These are phyloP conservation scores for Ogataea siamensis DNA, from an alignment of 805 yeast genomes.

Conservation along the genomic window DNA sequence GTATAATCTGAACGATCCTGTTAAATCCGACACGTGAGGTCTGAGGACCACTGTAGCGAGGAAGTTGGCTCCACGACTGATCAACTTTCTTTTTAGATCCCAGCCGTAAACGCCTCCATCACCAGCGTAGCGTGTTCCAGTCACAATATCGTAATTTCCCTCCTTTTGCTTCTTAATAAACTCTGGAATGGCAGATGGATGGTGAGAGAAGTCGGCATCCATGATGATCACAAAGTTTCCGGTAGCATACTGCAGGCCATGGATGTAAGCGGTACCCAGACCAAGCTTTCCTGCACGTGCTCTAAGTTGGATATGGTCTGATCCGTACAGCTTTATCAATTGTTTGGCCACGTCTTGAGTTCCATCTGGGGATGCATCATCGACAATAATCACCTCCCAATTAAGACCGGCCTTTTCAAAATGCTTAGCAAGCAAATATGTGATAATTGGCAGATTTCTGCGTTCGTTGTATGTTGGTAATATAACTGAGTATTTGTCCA, in stretches of 20 bases:
- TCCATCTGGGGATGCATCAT: constrained; percentile 80
- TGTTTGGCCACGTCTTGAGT: constrained; percentile 71
- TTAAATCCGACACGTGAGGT: constrained; percentile 70
- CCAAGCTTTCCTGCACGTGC: constrained; percentile 79
- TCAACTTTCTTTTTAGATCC: constrained; percentile 77
- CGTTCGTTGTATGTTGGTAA: constrained; percentile 78
- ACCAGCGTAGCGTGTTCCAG: constrained; percentile 69
- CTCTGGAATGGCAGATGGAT: constrained; percentile 75
- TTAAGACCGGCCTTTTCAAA: constrained; percentile 53
- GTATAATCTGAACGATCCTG: constrained; percentile 76
- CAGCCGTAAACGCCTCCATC: constrained; percentile 83
- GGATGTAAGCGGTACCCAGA: constrained; percentile 77
- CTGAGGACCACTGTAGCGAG: constrained; percentile 68
- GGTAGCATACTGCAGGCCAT: constrained; percentile 66
- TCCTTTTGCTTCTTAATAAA: constrained; percentile 63
- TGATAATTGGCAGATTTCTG: constrained; percentile 64
- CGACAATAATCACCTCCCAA: constrained; percentile 79
- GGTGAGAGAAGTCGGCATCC: constrained; percentile 86
- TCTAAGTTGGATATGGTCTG: constrained; percentile 57
- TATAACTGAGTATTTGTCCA: constrained; percentile 66
- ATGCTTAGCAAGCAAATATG: constrained; percentile 67
- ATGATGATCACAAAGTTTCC: constrained; percentile 76
- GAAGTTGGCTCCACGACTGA: constrained; percentile 78
- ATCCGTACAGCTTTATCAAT: constrained; percentile 55
- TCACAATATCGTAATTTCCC: constrained; percentile 48